Evolutionary conservation across 2,329 filamentous ascomycete genomes (phyloP), one percentile per base, ranked within the genome.

Genomic region (Cladorrhinum sp.): DNA sequence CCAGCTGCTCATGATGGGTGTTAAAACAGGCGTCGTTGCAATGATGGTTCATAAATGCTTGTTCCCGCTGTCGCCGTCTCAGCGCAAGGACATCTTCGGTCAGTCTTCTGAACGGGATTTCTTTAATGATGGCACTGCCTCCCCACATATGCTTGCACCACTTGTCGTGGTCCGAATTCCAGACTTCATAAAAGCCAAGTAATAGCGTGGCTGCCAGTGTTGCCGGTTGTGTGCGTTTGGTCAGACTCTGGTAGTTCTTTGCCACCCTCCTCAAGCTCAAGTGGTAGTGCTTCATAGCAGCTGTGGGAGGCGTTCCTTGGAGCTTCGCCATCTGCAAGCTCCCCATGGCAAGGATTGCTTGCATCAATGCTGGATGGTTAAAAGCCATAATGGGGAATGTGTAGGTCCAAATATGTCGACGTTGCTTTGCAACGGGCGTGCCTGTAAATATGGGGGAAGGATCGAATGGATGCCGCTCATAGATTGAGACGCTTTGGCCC

Each of bases 111-210:
- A 92, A 90, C 54, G 95, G 89, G 48, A 96, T 89, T 71, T 98
- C 93, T 56, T 85, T 84, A 24, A 98, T 81, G 27, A 98, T 81
- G 64, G 93, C 89, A 45, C 89, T 87, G 9, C 92, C 91, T 12
- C 95, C 95, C 52, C 91, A 85, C 38, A 98, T 79, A 75, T 98
- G 95, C 63, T 90, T 93, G 69, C 91, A 95, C 95, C 95, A 99
- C 73, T 96, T 96, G 58, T 89, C 87, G 69, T 98, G 93, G 66
- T 99, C 93, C 22, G 92, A 93, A 36, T 89, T 90, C 87, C 93
- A 95, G 18, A 97, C 91, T 73, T 98, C 95, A 69, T 96, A 98
- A 72, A 92, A 98, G 0, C 88, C 91, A 7, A 99, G 81, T 7
- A 98, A 78, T 36, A 97, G 79, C 0, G 91, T 92, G 1, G 93